Evolutionary conservation across 257 asterid species (phyloP).

Genomic region (Phtheirospermum japonicum): DNA sequence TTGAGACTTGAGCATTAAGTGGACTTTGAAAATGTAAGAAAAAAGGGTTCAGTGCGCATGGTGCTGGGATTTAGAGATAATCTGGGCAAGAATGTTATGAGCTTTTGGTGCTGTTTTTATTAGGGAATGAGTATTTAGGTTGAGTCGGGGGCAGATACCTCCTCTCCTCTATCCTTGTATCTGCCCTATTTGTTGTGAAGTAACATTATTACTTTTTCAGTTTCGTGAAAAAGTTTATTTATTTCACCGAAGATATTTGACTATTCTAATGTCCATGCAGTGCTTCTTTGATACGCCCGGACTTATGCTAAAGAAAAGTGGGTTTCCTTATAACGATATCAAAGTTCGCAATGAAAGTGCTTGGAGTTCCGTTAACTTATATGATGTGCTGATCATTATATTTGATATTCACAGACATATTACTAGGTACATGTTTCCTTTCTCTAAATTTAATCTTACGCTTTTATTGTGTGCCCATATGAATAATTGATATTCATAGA

Average conservation of each 20-base stretch:
- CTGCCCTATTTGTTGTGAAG: background rate
- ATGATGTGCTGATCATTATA: slow-evolving; percentile 76
- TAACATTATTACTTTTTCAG: slow-evolving; percentile 4
- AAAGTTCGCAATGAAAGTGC: slow-evolving; percentile 87
- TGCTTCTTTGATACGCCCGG: slow-evolving; percentile 99
- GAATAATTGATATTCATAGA: slow-evolving; percentile 51
- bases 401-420: slow-evolving; percentile 96
- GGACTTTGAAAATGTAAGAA: background rate
- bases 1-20: background rate
- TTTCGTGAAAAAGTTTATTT: background rate
- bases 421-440: slow-evolving; percentile 53
- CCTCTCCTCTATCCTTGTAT: too few relatives aligned
- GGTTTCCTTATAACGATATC: slow-evolving; percentile 74
- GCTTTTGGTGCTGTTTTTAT: too few relatives aligned
- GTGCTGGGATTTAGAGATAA: slow-evolving; percentile 17
- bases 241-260: slow-evolving; percentile 25
- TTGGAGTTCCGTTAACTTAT: slow-evolving; percentile 80
- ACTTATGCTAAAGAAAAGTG: slow-evolving; percentile 87
- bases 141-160: too few relatives aligned
- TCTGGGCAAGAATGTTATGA: background rate
- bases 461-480: slow-evolving; percentile 33
- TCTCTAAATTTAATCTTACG: slow-evolving; percentile 16
- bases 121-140: background rate
- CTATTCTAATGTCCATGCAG: slow-evolving; percentile 47
- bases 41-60: too few relatives aligned